Evolutionary conservation across 1,284 basidiomycete genomes (phyloP).

Genomic region (Melampsora americana): DNA sequence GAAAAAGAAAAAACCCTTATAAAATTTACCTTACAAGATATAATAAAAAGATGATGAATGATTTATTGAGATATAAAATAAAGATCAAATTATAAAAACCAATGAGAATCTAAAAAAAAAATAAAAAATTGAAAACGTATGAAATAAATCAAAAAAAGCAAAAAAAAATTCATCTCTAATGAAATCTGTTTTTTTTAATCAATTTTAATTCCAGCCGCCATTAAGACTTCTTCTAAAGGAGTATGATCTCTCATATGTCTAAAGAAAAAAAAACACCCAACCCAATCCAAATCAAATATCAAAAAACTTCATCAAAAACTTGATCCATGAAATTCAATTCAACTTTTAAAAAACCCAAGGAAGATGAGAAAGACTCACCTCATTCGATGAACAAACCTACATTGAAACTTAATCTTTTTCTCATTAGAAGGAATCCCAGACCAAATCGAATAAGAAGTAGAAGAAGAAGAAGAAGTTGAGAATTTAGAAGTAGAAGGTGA

Average conservation of each 20-base stretch:
- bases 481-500: background rate
- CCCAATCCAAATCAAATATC: no score
- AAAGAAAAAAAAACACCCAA: no score
- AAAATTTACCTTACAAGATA: no score
- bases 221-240: constrained; percentile 1
- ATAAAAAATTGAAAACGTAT: no score
- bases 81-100: no score
- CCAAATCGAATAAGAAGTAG: background rate
- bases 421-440: constrained; percentile 4
- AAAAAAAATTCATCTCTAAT: background rate
- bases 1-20: no score
- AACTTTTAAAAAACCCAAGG: background rate
- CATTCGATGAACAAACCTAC: constrained; percentile 37
- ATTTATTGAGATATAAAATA: no score
- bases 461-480: background rate
- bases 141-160: background rate
- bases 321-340: background rate
- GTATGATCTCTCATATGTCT: background rate
- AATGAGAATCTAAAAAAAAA: no score
- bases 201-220: background rate
- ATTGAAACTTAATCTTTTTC: constrained; percentile 6
- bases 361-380: constrained; percentile 7
- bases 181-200: background rate
- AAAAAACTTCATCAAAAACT: background rate
- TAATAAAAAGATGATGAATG: no score